These are phyloP conservation scores for Lepidium campestre DNA, from an alignment of 441 rosid genomes.

Conservation along the genomic window DNA sequence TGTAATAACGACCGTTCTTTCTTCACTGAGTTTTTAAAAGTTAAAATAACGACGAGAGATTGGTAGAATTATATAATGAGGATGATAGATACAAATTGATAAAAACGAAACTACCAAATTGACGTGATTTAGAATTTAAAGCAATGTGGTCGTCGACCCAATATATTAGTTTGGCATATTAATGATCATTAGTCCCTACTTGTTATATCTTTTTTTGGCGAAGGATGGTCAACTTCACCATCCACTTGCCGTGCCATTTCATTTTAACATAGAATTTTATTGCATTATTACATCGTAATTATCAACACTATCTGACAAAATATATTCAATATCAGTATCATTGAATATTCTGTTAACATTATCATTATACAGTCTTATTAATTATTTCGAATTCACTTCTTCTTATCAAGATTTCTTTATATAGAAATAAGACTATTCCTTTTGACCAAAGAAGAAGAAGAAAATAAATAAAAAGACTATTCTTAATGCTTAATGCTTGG, in stretches of 20 bases:
- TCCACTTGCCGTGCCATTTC: conserved; percentile 15
- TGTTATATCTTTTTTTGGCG: conserved; percentile 2
- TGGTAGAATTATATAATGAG: background rate
- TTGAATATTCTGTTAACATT: background rate
- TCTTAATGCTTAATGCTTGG: no score
- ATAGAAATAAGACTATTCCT: background rate
- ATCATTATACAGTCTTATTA: background rate
- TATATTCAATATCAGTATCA: background rate
- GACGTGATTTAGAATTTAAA: conserved; percentile 12
- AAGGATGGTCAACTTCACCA: conserved; percentile 13
- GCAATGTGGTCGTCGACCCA: conserved; percentile 7
- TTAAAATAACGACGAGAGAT: background rate
- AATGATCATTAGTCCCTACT: background rate
- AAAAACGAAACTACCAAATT: background rate
- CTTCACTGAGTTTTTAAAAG: background rate
- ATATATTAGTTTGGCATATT: background rate
- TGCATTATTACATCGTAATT: background rate
- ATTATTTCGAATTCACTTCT: background rate
- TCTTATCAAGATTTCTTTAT: background rate
- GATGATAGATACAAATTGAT: background rate
- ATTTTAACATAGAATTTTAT: background rate
- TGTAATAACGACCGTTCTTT: conserved; percentile 20
- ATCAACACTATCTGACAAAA: background rate
- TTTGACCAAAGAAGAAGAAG: no score
- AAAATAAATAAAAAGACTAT: no score